Evolutionary conservation across 257 asterid genomes (phyloP).

Genomic region (Schizonepeta tenuifolia): DNA sequence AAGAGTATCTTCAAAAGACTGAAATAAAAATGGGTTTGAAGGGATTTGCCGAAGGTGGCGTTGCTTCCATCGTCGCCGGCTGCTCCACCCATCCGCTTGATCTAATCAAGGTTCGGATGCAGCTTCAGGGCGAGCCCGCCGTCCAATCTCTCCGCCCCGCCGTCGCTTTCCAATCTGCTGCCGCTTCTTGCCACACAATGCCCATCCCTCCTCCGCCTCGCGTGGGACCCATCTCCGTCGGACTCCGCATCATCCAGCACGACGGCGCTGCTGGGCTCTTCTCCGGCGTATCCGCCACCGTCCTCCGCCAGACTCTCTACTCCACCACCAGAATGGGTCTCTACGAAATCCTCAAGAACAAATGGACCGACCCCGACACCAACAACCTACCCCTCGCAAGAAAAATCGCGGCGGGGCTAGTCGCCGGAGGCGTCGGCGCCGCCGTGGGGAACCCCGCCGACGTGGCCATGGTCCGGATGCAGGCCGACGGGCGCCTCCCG

Average conservation of each 20-base stretch:
- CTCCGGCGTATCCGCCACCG: slow-evolving; percentile 76
- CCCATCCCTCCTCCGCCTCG: slow-evolving; percentile 38
- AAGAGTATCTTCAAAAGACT: too few species aligned
- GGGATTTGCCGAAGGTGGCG: slow-evolving; percentile 66
- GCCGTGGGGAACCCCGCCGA: slow-evolving; percentile 81
- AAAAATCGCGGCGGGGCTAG: slow-evolving; percentile 54
- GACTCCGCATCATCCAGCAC: slow-evolving; percentile 48
- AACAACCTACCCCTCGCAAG: slow-evolving; percentile 42
- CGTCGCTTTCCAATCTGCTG: slow-evolving; percentile 38
- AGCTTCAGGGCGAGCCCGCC: slow-evolving; percentile 56
- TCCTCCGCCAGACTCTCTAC: slow-evolving; percentile 63
- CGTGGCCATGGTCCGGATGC: slow-evolving; percentile 81
- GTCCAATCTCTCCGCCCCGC: slow-evolving; percentile 48
- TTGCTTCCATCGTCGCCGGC: slow-evolving; percentile 70
- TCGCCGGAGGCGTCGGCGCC: slow-evolving; percentile 72
- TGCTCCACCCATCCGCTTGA: slow-evolving; percentile 67
- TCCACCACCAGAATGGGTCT: slow-evolving; percentile 78
- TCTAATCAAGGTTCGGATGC: slow-evolving; percentile 65
- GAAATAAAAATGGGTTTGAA: slow-evolving; percentile 38
- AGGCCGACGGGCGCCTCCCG: slow-evolving; percentile 80
- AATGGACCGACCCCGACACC: slow-evolving; percentile 55
- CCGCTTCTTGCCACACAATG: slow-evolving; percentile 4
- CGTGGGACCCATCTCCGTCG: slow-evolving; percentile 55
- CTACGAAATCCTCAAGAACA: slow-evolving; percentile 62
- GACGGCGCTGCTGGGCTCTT: slow-evolving; percentile 63